phyloP scores from a whole-genome alignment of 2,329 filamentous ascomycete genomes.

The Colletotrichum sublineola region DNA sequence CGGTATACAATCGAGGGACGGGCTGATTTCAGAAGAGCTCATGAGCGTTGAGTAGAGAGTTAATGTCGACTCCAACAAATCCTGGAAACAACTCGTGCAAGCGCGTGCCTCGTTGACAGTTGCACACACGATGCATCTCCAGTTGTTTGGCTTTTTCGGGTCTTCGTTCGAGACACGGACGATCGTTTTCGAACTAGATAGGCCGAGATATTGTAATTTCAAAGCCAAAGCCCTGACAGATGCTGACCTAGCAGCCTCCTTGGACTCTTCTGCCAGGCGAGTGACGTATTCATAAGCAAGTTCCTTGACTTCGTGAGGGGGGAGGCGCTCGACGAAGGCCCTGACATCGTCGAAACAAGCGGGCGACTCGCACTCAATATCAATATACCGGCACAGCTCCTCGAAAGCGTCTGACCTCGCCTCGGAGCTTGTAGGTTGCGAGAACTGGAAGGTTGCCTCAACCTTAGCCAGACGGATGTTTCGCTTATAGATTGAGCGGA shows the following conservation, averaged over 20 bases:
- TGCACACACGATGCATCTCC: slow-evolving; percentile 37
- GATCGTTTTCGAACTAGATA: slow-evolving; percentile 54
- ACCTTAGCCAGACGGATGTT: slow-evolving; percentile 57
- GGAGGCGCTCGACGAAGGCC: slow-evolving; percentile 58
- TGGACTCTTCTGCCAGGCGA: slow-evolving; percentile 48
- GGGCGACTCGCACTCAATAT: slow-evolving; percentile 52
- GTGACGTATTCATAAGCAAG: slow-evolving; percentile 56
- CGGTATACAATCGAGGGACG: slow-evolving; percentile 44
- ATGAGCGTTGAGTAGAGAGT: slow-evolving; percentile 35
- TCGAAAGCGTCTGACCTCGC: slow-evolving; percentile 36
- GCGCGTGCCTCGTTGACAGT: slow-evolving; percentile 6
- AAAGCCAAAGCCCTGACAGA: slow-evolving; percentile 53
- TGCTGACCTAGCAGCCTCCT: slow-evolving; percentile 45
- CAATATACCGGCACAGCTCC: slow-evolving; percentile 54
- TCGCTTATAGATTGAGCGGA: slow-evolving; percentile 55
- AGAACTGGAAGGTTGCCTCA: slow-evolving; percentile 53
- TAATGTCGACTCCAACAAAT: slow-evolving; percentile 36
- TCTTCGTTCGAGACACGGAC: slow-evolving; percentile 44
- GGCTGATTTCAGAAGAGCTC: slow-evolving; percentile 22
- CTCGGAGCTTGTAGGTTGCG: slow-evolving; percentile 1
- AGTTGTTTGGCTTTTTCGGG: slow-evolving; percentile 41
- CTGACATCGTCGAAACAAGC: slow-evolving; percentile 64
- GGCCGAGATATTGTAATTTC: slow-evolving; percentile 61
- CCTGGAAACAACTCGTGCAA: slow-evolving; percentile 31
- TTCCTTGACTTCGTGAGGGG: slow-evolving; percentile 54